Base-by-base conservation (phyloP, 495 filamentous ascomycete species). In the Staphylotrichum longicolle region DNA sequence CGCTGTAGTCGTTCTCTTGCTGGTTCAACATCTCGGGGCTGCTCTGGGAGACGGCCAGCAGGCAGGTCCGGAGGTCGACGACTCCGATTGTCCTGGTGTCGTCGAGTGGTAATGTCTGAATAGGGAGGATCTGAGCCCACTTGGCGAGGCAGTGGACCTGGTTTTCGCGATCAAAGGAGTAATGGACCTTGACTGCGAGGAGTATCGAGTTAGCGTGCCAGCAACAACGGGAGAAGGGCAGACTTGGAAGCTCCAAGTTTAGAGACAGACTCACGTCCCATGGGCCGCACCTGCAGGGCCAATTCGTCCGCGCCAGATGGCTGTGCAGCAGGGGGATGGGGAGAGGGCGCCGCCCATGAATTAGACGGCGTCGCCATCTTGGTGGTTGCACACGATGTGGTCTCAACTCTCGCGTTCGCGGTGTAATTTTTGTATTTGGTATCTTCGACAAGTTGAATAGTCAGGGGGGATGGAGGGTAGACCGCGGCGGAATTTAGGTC, bases 121-220 rank as follows among this genome's bases (percentile, higher is more conserved):
- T 84, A 33, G 89, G 82, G 51, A 97, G 81, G 41, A 88, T 79
- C 58, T 93, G 85, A 47, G 91, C 90, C 82, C 91, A 91, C 68
- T 93, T 86, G 61, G 95, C 93, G 34, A 98, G 78, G 75, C 94
- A 98, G 70, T 93, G 90, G 32, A 91, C 89, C 74, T 92, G 91
- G 72, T 84, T 88, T 48, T 91, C 88, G 68, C 90, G 86, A 68
- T 98, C 93, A 74, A 98, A 98, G 27, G 93, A 95, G 74, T 98
- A 98, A 45, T 94, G 87, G 33, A 98, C 91, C 81, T 98, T 98
- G 74, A 98, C 90, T 91, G 71, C 60, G 71, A 34, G 49, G 42
- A 33, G 58, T 41, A 37, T 44, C 42, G 37, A 35, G 62, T 75
- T 63, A 75, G 74, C 20, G 20, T 27, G 20, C 20, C 20, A 27